Percentiles rank a stretch among this genome's conserved stretches.
phyloP scores from a whole-genome alignment of 257 asterid genomes.

The Solanum peruvianum region DNA sequence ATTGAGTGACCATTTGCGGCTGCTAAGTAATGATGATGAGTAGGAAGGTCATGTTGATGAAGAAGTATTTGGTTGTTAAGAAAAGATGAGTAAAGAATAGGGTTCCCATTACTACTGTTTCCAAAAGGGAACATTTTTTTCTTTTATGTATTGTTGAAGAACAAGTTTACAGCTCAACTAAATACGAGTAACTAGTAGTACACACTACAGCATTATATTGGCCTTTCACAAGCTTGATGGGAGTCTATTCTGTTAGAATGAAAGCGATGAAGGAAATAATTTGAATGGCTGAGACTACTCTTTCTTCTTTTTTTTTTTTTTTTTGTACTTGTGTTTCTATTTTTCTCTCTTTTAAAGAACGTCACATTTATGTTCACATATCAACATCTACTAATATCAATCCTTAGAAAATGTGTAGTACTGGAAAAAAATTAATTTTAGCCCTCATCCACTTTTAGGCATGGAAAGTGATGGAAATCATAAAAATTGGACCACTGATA shows the following conservation, averaged over 20 bases:
- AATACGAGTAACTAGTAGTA: not conserved
- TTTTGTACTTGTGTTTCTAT: not conserved
- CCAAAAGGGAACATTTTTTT: conserved; percentile 26
- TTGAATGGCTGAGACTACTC: not conserved
- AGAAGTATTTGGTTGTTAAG: conserved; percentile 15
- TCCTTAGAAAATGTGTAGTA: not conserved
- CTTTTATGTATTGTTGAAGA: not conserved
- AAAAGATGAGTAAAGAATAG: conserved; percentile 26
- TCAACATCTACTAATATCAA: not conserved
- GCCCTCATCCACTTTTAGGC: not conserved
- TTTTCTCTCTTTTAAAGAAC: not conserved
- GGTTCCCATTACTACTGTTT: conserved; percentile 16
- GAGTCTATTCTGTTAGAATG: not conserved
- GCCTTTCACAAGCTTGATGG: not conserved
- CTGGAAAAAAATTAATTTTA: not conserved
- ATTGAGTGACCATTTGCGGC: conserved; percentile 11
- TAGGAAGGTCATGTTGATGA: conserved; percentile 13
- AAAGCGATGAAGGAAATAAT: not conserved
- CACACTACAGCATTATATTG: not conserved
- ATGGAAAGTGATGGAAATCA: not conserved
- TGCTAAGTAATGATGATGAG: conserved; percentile 2
- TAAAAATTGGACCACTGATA: not conserved
- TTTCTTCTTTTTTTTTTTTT: too few species aligned
- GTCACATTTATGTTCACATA: not conserved
- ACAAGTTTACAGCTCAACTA: not conserved